Conservation (phyloP, 1,284 basidiomycete species). For the Microstroma glucosiphilum region DNA sequence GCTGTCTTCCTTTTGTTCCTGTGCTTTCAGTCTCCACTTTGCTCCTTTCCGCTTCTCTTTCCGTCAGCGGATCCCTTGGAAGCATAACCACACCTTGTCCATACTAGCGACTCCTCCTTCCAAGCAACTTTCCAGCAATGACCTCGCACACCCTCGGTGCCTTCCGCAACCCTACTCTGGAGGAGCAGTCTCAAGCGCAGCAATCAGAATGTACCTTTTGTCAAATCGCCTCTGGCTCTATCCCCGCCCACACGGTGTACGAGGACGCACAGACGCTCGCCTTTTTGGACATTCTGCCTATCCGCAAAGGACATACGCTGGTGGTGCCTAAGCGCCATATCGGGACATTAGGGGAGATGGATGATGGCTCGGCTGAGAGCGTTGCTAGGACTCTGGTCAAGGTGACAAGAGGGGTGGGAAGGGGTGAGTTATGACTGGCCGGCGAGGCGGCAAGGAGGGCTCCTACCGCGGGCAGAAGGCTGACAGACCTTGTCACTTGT, state of each 20-base stretch:
- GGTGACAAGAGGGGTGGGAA: background rate
- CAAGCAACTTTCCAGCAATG: too few relatives aligned
- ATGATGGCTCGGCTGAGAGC: background rate
- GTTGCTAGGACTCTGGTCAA: background rate
- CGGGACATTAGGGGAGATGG: background rate
- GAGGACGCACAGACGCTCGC: slow-evolving; percentile 18
- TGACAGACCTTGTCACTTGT: background rate
- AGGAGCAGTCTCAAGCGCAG: too few relatives aligned
- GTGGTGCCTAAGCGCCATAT: slow-evolving; percentile 19
- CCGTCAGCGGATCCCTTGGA: too few relatives aligned
- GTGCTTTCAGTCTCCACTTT: too few relatives aligned
- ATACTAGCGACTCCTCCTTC: too few relatives aligned
- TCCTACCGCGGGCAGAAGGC: too few relatives aligned
- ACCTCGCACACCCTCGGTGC: too few relatives aligned
- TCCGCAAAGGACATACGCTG: slow-evolving; percentile 18
- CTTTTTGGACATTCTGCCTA: slow-evolving; percentile 23
- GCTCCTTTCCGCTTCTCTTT: too few relatives aligned
- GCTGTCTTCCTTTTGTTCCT: too few relatives aligned
- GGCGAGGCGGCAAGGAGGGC: too few relatives aligned
- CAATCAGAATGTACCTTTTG: slow-evolving; percentile 17
- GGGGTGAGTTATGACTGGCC: background rate
- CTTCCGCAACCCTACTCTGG: too few relatives aligned
- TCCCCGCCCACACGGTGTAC: slow-evolving; percentile 18
- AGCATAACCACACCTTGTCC: too few relatives aligned
- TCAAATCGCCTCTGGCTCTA: slow-evolving; percentile 10